phyloP scores from a whole-genome alignment of 2,329 filamentous ascomycete genomes.

The Cladophialophora chaetospira region DNA sequence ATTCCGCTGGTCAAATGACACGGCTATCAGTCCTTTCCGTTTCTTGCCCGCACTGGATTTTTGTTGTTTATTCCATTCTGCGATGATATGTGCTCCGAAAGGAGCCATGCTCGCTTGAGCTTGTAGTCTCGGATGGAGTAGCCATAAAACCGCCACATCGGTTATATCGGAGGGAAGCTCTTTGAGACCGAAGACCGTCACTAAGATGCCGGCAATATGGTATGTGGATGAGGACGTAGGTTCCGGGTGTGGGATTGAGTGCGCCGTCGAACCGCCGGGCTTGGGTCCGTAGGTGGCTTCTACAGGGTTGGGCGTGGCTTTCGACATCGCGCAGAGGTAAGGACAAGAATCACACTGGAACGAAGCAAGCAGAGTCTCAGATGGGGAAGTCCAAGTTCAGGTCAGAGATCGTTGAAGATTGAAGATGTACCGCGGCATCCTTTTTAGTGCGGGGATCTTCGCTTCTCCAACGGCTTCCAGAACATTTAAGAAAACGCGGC shows the following conservation, averaged over 20 bases:
- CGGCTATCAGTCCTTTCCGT: constrained; percentile 69
- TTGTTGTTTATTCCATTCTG: constrained; percentile 62
- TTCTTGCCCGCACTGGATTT: constrained; percentile 30
- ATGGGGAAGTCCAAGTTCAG: not conserved
- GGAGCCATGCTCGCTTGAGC: constrained; percentile 73
- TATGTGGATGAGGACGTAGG: constrained; percentile 48
- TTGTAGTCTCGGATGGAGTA: constrained; percentile 78
- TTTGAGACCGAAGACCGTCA: constrained; percentile 77
- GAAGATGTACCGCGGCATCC: not conserved
- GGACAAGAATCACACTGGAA: not conserved
- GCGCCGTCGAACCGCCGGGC: constrained; percentile 25
- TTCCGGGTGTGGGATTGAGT: constrained; percentile 31
- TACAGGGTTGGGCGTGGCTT: constrained; percentile 28
- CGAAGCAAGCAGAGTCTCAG: not conserved
- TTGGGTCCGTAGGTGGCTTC: constrained; percentile 30
- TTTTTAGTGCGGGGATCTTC: too few relatives aligned
- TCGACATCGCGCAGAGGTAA: not conserved
- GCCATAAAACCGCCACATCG: constrained; percentile 79
- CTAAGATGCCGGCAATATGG: constrained; percentile 75
- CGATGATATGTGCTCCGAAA: constrained; percentile 68
- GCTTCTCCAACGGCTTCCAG: too few relatives aligned
- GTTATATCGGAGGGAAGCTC: constrained; percentile 64
- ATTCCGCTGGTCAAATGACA: constrained; percentile 90
- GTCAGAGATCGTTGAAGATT: not conserved
- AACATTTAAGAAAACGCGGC: too few relatives aligned